Evolutionary conservation across 495 filamentous ascomycete genomes (phyloP), one percentile per base, ranked within the genome.

Genomic region (Melanomma pulvis-pyrius): DNA sequence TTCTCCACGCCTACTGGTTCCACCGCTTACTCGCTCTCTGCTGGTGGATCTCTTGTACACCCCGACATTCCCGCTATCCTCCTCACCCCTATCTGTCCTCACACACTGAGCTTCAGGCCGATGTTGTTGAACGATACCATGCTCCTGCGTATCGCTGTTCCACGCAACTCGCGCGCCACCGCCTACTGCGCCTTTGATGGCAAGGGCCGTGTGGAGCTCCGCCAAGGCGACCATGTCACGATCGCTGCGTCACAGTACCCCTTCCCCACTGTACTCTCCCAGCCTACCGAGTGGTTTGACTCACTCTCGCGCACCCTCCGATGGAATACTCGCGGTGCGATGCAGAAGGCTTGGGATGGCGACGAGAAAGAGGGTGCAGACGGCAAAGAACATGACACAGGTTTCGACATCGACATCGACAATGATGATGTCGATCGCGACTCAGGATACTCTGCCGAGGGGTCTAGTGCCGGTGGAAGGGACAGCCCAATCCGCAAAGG

Each of bases 111-210:
- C 36, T 98, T 98, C 86, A 86, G 94, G 11, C 94, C 94, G 30
- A 96, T 98, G 91, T 89, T 98, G n/a, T 87, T 98, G n/a, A 93
- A 90, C 34, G 94, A 98, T 76, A 93, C 88, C 36, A 88, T 96
- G 77, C 86, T 93, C 25, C 84, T 98, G 48, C 91, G 92, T 53
- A 88, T 98, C 61, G 89, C 89, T 24, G 88, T 98, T 24, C 94
- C 94, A 0, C 83, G 84, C 49, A 83, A 88, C 69, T 93, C 90
- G 34, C 91, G 94, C 19, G 92, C 91, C 5, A 96, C 91, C 0
- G 93, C 93, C 0, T 98, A 96, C 82, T 96, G 92, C 72, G 90
- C 90, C 39, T 98, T 98, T 71, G 94, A 98, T 75, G 94, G 94
- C 75, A 97, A 97, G 75, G 92, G 92, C 58, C 89, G 96, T 52